Evolutionary conservation across 2,329 filamentous ascomycete species (phyloP).

Genomic region (Akanthomyces muscarius): DNA sequence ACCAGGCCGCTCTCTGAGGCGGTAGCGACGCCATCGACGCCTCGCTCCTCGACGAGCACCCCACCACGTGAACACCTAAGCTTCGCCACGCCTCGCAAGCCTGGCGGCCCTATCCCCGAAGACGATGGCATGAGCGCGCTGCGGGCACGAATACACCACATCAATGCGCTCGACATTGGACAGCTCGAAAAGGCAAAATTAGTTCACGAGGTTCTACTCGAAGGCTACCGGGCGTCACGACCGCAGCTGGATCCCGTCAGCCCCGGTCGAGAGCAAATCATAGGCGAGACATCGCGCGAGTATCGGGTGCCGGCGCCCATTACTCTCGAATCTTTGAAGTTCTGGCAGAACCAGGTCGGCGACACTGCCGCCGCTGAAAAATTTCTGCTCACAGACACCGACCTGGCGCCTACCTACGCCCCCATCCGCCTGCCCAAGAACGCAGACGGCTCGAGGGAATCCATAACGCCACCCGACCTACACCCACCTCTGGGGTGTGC

Average conservation of each 20-base stretch:
- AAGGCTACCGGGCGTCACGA: conserved; percentile 54
- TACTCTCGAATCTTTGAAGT: conserved; percentile 52
- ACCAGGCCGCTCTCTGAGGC: neutral
- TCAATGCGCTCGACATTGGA: conserved; percentile 58
- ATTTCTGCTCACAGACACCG: conserved; percentile 53
- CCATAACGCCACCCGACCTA: conserved; percentile 21
- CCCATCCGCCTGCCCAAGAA: conserved; percentile 45
- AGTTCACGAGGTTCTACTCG: conserved; percentile 67
- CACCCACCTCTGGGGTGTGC: conserved; percentile 68
- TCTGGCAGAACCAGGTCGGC: conserved; percentile 50
- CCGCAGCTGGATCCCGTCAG: conserved; percentile 21
- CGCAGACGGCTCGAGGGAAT: conserved; percentile 43
- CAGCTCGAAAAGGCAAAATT: conserved; percentile 64
- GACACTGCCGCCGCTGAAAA: conserved; percentile 38
- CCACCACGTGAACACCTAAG: conserved; percentile 31
- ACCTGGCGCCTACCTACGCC: conserved; percentile 64
- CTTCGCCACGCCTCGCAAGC: conserved; percentile 29
- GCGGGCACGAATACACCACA: conserved; percentile 62
- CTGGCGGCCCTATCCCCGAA: conserved; percentile 54
- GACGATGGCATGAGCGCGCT: conserved; percentile 74
- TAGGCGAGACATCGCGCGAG: conserved; percentile 17
- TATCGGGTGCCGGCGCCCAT: conserved; percentile 31
- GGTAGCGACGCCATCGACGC: neutral
- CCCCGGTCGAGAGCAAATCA: conserved; percentile 35
- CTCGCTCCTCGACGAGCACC: conserved; percentile 21